Evolutionary conservation across 2,329 filamentous ascomycete genomes (phyloP).

Genomic region (Scedosporium boydii): DNA sequence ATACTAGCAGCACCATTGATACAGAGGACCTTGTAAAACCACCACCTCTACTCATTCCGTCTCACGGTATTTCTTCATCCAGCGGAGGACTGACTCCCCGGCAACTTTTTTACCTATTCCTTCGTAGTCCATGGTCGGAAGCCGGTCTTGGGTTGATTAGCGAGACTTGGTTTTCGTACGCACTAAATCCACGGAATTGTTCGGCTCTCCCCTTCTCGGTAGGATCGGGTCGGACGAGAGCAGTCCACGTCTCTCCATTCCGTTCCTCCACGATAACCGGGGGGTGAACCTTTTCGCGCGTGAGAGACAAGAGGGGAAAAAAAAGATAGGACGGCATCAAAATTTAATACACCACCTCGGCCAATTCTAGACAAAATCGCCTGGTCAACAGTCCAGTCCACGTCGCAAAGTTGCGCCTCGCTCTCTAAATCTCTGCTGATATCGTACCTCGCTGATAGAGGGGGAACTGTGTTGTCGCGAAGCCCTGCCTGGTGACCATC

Average conservation of each 20-base stretch:
- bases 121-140: not conserved
- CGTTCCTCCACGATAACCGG: too few species aligned
- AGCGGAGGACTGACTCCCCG: too few species aligned
- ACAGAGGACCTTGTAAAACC: too few species aligned
- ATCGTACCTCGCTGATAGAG: not conserved
- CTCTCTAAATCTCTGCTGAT: not conserved
- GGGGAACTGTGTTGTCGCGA: not conserved
- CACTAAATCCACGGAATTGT: not conserved
- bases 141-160: not conserved
- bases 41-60: too few species aligned
- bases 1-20: too few species aligned
- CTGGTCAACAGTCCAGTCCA: not conserved
- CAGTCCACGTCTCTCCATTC: too few species aligned
- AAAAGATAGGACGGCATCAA: not conserved
- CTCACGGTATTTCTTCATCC: too few species aligned
- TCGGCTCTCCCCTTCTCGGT: not conserved
- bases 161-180: not conserved
- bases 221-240: not conserved
- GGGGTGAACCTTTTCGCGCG: not conserved
- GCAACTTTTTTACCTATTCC: not conserved
- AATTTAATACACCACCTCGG: not conserved
- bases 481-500: not conserved
- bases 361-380: not conserved
- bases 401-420: not conserved
- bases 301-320: not conserved